Evolutionary conservation across 1,284 basidiomycete species (phyloP), one percentile per base, ranked within the genome.

Genomic region (Rhizoctonia solani): DNA sequence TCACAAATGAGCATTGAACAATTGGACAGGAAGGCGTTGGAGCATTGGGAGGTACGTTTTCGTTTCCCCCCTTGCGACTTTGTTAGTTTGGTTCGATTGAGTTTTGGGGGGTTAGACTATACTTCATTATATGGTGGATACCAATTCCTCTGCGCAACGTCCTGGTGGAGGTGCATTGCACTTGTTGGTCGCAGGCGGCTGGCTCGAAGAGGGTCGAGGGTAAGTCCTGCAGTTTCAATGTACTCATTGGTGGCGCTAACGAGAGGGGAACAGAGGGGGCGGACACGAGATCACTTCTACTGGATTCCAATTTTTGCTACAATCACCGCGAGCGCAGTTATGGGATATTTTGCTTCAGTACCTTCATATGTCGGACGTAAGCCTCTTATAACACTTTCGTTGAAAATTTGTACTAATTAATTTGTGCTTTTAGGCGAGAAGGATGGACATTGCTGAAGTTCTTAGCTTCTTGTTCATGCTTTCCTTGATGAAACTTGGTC

Each of bases 281-380:
- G 80, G 84, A 72, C 77, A 80, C 73, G 73, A 89, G 71, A 99
- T 99, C 77, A 98, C 95, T 11, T 97, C 95, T 11, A 83, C 88
- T 46, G 97, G 97, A 9, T 99, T 99, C 76, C 96, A 98, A 75
- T 99, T 99, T 76, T 83, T 99, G 61, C 83, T 99, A 23, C 91
- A 98, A 75, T 90, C 96, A 47, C 90, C 97, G n/a, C 93, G 98
- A 75, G 92, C 90, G 19, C 97, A 99, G 76, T 80, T 99, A n/a
- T 99, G 97, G 97, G 92, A 94, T 75, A 81, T 99, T 44, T 80
- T 99, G 63, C 82, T 98, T 46, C 92, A 95, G 73, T 99, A 98
- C 77, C 79, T 95, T 55, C 83, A 86, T 71, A 85, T 92, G 80
- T 86, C 88, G 23, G 89, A 92, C 80, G 92, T 92, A 74, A 70